Base-by-base conservation (phyloP, 2,329 filamentous ascomycete genomes). In the Sclerotinia glacialis region DNA sequence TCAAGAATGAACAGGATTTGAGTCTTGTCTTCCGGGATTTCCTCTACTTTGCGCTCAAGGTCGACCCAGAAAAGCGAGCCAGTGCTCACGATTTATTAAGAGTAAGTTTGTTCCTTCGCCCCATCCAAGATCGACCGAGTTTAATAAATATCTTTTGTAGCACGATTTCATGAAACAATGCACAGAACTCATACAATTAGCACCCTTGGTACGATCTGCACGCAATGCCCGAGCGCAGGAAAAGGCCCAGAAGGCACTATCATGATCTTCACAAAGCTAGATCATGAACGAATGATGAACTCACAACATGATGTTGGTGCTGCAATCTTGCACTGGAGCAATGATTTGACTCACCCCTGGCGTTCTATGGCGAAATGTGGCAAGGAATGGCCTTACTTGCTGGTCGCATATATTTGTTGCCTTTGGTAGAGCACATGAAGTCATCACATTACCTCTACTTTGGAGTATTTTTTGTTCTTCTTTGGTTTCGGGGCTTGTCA, bases 21-120 rank as follows among this genome's bases (percentile, higher is more conserved):
- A 91, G 91, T 12, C 81, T 86, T 0, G 85, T 94, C 4, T 97
- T 99, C 82, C 86, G 88, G 69, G 93, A 98, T 78, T 99, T 98
- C 78, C 81, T 99, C 70, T 88, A 91, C 74, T 93, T 97, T 78
- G 94, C 95, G 7, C 83, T 99, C 65, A 96, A 96, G 82, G 95
- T 99, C 7, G 95, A 98, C 76, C 94, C 95, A 1, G 95, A 98
- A 80, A 97, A 97, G 86, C 85, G 95, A 79, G 93, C 93, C 49
- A 97, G 92, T 76, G 95, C 95, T 46, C 92, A 97, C 79, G 94
- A 98, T 81, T 80, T 99, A 68, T 83, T 99, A 73, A 88, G 91
- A 81, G 95, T 98, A 85, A 81, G 90, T 82, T 69, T 55, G 47
- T 31, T 55, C 52, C 23, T 34, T n/a, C 21, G 23, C 14, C n/a